Evolutionary conservation across 164 flowering plant species (phyloP).

Genomic region (Magnolia officinalis): DNA sequence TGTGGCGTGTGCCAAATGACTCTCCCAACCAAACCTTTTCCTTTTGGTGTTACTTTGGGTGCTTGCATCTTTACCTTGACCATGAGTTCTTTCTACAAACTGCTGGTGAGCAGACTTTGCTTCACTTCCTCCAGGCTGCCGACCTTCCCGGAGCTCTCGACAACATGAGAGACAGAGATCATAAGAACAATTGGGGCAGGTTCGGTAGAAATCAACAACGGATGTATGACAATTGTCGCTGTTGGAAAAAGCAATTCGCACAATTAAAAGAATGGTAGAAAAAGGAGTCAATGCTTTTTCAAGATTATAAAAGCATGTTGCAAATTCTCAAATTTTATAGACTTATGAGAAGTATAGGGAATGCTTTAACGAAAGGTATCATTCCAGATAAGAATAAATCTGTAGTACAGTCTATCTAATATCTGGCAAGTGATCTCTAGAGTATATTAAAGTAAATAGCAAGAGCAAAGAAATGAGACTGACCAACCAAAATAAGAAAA

Average conservation of each 20-base stretch:
- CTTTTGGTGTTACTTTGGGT: slow-evolving; percentile 2
- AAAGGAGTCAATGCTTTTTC: not conserved
- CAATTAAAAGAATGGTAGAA: not conserved
- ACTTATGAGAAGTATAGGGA: no score
- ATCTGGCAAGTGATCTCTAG: no score
- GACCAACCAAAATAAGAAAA: no score
- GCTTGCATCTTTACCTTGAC: slow-evolving; percentile 18
- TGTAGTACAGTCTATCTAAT: no score
- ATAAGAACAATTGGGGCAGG: slow-evolving; percentile 73
- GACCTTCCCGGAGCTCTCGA: slow-evolving; percentile 50
- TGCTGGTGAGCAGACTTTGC: slow-evolving; percentile 23
- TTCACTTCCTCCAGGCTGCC: slow-evolving; percentile 34
- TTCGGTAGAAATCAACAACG: slow-evolving; percentile 65
- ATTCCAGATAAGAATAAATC: no score
- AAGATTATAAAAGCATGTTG: not conserved
- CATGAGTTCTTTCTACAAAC: slow-evolving; percentile 16
- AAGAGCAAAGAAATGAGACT: no score
- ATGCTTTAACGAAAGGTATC: no score
- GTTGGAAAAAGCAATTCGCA: slow-evolving; percentile 10
- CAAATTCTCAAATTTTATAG: not conserved
- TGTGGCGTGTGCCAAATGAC: slow-evolving; percentile 11
- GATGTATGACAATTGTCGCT: slow-evolving; percentile 78
- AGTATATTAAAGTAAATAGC: no score
- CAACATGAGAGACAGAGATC: slow-evolving; percentile 79
- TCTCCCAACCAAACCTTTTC: slow-evolving; percentile 25